Percentiles rank a stretch among this genome's conserved stretches.
phyloP scores from a whole-genome alignment of 164 flowering plant species.

The Santalum album region DNA sequence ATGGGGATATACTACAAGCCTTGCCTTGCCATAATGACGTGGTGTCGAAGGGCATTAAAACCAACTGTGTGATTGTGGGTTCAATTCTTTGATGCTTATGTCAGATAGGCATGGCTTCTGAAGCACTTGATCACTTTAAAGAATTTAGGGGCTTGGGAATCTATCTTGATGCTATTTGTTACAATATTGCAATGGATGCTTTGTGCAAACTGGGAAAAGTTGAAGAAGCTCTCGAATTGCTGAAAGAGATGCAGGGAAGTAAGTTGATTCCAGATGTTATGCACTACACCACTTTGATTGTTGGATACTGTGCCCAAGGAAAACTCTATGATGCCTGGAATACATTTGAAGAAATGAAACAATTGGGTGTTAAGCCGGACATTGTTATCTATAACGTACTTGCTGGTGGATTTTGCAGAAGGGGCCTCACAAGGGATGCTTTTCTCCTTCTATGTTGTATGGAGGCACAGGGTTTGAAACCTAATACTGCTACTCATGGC shows the following conservation, averaged over 20 bases:
- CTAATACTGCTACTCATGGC: constrained; percentile 30
- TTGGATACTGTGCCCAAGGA: constrained; percentile 49
- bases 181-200: constrained; percentile 51
- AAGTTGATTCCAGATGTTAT: constrained; percentile 41
- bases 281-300: constrained; percentile 61
- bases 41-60: constrained; percentile 42
- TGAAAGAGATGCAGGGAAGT: constrained; percentile 49
- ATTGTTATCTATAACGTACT: constrained; percentile 49
- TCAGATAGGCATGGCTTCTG: constrained; percentile 25
- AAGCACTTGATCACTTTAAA: constrained; percentile 36
- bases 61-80: constrained; percentile 49
- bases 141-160: constrained; percentile 32
- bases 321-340: constrained; percentile 32
- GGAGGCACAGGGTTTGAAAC: constrained; percentile 41
- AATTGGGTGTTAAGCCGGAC: constrained; percentile 48
- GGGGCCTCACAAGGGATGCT: constrained; percentile 33
- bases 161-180: constrained; percentile 42
- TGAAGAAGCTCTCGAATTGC: constrained; percentile 44
- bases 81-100: constrained; percentile 50
- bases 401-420: constrained; percentile 47
- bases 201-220: constrained; percentile 48
- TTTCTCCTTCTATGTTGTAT: constrained; percentile 33
- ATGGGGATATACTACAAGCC: constrained; percentile 32
- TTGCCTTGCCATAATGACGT: constrained; percentile 34
- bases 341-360: constrained; percentile 40